A percentile compares a stretch with the other conserved stretches of the same genome.
These are phyloP conservation scores for Papiliotrema laurentii DNA, from an alignment of 1,284 basidiomycete genomes.

Conservation along the genomic window DNA sequence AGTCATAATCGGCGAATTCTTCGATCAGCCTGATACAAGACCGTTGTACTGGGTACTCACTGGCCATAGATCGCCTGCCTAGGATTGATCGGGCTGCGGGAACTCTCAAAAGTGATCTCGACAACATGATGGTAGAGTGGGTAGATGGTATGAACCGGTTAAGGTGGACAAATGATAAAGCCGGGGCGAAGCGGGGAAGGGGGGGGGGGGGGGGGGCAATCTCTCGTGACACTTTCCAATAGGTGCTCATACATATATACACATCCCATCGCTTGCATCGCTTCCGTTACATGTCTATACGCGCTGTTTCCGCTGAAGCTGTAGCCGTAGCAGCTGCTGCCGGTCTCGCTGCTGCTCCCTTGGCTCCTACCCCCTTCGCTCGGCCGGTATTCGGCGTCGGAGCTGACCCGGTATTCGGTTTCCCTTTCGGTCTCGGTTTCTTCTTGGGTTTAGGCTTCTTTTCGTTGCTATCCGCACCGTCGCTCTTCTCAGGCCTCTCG, in stretches of 20 bases:
- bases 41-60: not conserved
- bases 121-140: no score
- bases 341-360: constrained; percentile 5
- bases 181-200: no score
- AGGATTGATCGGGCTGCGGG: no score
- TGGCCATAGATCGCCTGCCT: constrained; percentile 2
- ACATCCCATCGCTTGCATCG: no score
- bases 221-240: no score
- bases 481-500: constrained; percentile 3
- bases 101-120: no score
- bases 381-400: no score
- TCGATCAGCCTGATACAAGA: not conserved
- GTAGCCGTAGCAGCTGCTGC: not conserved
- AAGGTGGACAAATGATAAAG: no score
- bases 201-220: no score
- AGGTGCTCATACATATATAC: no score
- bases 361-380: not conserved
- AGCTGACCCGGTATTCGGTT: no score
- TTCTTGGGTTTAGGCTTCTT: not conserved
- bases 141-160: no score
- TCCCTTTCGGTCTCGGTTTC: not conserved
- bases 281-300: constrained; percentile 4
- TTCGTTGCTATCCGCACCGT: constrained; percentile 1
- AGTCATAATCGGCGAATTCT: constrained; percentile 59
- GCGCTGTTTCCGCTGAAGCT: not conserved